A percentile compares a stretch with the other conserved stretches of the same genome.
These are phyloP conservation scores for Brachypodium distachyon DNA, from an alignment of 202 grass and related monocot genomes.

Conservation along the genomic window DNA sequence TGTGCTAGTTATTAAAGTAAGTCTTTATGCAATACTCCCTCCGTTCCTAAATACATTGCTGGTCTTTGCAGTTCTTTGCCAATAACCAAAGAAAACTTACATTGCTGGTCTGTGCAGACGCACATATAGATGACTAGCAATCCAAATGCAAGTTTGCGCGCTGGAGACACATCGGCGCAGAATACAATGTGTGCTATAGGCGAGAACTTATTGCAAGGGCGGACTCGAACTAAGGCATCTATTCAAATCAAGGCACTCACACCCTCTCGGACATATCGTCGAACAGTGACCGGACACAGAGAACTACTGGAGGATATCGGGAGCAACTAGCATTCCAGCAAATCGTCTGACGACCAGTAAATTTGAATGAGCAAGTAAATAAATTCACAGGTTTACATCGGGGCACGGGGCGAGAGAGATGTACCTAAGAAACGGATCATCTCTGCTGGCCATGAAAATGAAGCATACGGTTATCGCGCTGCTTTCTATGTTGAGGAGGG, in stretches of 20 bases:
- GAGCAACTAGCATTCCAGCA: neutral
- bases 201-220: neutral
- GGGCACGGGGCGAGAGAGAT: neutral
- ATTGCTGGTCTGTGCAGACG: neutral
- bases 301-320: neutral
- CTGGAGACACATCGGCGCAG: neutral
- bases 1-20: too few relatives aligned
- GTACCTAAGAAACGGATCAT: neutral
- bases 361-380: neutral
- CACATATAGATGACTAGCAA: neutral
- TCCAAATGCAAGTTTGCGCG: neutral
- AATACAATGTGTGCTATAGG: neutral
- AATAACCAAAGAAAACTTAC: neutral
- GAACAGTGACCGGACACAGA: neutral
- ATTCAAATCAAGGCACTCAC: neutral
- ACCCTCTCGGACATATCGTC: neutral
- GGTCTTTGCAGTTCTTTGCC: neutral
- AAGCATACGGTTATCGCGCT: neutral
- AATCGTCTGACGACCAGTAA: neutral
- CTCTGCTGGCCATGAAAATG: neutral
- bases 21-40: too few relatives aligned
- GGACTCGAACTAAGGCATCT: neutral
- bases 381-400: neutral
- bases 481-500: neutral
- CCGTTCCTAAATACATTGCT: neutral